Conservation (phyloP, 495 filamentous ascomycete genomes). For the Lepraria neglecta region DNA sequence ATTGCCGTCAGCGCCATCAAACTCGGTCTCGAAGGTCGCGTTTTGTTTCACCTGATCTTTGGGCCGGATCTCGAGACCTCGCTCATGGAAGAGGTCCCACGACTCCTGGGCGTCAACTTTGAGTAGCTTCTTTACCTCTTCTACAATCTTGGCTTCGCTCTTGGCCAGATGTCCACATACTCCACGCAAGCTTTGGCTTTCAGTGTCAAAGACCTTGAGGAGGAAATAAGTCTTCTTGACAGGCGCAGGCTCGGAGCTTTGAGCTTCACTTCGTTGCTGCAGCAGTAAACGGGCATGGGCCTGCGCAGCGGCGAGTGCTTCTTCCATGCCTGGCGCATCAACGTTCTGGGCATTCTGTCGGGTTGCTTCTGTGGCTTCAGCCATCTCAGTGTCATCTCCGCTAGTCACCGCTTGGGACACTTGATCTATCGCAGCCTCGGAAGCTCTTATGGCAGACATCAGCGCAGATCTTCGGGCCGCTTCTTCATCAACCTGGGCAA, state of each 20-base stretch:
- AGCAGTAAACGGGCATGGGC: background rate
- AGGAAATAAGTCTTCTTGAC: slow-evolving; percentile 45
- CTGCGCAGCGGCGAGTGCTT: background rate
- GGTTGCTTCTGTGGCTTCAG: slow-evolving; percentile 16
- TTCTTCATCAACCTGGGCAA: background rate
- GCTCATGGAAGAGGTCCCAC: slow-evolving; percentile 26
- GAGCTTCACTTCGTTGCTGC: slow-evolving; percentile 2
- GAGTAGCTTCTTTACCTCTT: slow-evolving; percentile 21
- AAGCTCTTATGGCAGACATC: background rate
- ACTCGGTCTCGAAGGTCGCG: slow-evolving; percentile 19
- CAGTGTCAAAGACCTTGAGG: slow-evolving; percentile 47
- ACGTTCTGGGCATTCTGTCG: slow-evolving; percentile 1
- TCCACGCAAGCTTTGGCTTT: slow-evolving; percentile 42
- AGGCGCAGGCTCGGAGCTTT: slow-evolving; percentile 24
- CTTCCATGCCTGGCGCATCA: background rate
- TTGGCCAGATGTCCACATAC: slow-evolving; percentile 49
- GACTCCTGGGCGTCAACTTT: slow-evolving; percentile 14
- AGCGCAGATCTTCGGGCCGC: slow-evolving; percentile 2
- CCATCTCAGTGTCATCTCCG: slow-evolving; percentile 25
- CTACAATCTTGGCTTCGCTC: slow-evolving; percentile 41
- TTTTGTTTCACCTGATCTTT: slow-evolving; percentile 16
- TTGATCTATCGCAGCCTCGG: slow-evolving; percentile 1
- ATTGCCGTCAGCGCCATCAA: slow-evolving; percentile 19
- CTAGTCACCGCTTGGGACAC: background rate
- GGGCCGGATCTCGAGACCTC: slow-evolving; percentile 5